Evolutionary conservation across 2,329 filamentous ascomycete genomes (phyloP), one percentile per base, ranked within the genome.

Genomic region (Dissoconium aciculare): DNA sequence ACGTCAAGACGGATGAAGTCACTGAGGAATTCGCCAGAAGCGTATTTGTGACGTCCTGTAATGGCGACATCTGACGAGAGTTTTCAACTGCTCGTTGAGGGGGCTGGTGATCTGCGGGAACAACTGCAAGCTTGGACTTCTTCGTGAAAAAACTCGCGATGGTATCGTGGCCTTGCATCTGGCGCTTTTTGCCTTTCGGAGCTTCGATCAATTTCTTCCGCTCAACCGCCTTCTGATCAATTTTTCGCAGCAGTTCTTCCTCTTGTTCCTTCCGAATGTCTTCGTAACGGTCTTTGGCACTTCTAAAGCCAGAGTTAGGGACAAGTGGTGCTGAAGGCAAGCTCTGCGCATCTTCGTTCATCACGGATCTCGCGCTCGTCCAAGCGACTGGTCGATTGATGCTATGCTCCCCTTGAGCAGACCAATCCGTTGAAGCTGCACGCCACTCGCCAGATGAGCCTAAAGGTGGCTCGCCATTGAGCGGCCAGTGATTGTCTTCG

Each of bases 401-500:
- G n/a, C n/a, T n/a, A n/a, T n/a, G n/a, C n/a, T n/a, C n/a, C n/a
- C n/a, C n/a, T 23, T n/a, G 8, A 8, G 19, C 10, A 37, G 26
- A 4, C 24, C 12, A 13, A 34, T 30, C 3, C 28, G 30, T 9
- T 23, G 12, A 17, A 39, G 31, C 4, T n/a, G 27, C 8, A 8
- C 60, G 53, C 57, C 59, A 63, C 36, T 53, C 54, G 4, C 35
- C 43, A 34, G 21, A 31, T 40, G 44, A 55, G 41, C 32, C 51
- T 38, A 35, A 14, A 44, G 44, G 45, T 29, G 60, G 62, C 46
- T 66, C 61, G 4, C 77, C 78, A 28, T 77, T 71, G 3, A 71
- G 45, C 0, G 80, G 77, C 56, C 74, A 82, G 8, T 66, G 49
- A 39, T 79, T 69, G 49, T 89, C 82, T 44, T 80, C 72, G 0